phyloP scores from a whole-genome alignment of 441 rosid species.

The Jatropha multifida region DNA sequence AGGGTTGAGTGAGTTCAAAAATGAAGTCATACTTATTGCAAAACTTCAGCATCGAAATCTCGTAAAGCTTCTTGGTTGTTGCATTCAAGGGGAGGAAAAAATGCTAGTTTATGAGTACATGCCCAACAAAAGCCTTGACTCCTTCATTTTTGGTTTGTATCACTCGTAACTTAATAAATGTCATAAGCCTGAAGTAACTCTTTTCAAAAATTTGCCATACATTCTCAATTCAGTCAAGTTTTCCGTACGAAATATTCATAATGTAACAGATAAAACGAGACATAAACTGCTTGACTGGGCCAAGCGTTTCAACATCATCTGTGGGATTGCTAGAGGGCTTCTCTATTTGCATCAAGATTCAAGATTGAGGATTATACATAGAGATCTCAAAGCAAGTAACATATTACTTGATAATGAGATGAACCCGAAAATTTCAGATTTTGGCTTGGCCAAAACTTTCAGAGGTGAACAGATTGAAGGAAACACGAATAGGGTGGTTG shows the following conservation, averaged over 20 bases:
- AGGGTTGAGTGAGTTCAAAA: constrained; percentile 11
- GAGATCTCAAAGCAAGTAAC: neutral
- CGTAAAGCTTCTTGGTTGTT: constrained; percentile 6
- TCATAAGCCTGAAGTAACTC: neutral
- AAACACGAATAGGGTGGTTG: neutral
- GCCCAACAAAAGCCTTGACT: constrained; percentile 10
- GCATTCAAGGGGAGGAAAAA: neutral
- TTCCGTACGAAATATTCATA: neutral
- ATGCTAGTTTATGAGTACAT: constrained; percentile 5
- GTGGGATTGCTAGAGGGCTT: neutral
- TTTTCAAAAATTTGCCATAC: neutral
- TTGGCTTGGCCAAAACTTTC: constrained; percentile 2
- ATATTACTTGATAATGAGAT: neutral
- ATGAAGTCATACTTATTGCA: neutral
- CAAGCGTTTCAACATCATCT: neutral
- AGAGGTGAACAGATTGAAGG: constrained; percentile 5
- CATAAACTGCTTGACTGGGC: neutral
- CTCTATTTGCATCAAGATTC: neutral
- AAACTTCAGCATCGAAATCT: constrained; percentile 12
- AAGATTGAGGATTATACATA: neutral
- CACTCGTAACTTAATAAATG: neutral
- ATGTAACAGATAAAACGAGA: neutral
- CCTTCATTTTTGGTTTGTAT: neutral
- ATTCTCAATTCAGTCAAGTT: neutral
- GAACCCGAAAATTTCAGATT: constrained; percentile 14